Base-by-base conservation (phyloP, 2,329 filamentous ascomycete species). In the Epichloe scottii region DNA sequence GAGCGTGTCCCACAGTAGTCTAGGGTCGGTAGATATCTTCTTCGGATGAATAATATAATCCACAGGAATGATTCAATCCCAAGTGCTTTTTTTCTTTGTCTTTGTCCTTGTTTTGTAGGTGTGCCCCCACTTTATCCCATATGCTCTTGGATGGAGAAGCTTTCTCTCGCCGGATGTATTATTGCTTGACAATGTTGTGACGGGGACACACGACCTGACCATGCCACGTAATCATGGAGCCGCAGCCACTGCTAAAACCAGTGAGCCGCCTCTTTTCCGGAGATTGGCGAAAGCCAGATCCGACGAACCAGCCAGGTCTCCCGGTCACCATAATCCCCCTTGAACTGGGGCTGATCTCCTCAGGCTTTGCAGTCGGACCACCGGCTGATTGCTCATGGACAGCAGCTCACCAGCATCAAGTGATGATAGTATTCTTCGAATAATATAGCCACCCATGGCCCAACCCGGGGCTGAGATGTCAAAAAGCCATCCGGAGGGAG, bases 1-100 rank as follows among this genome's bases (percentile, higher is more conserved):
- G 57, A 57, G 48, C 58, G 60, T 56, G 60, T 61, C 60, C 59
- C 59, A 59, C 56, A 60, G 60, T 59, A 52, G 63, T 57, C 63
- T 64, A 63, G 63, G 21, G 56, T 52, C 50, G 57, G 57, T 56
- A 56, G 60, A 56, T 55, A 57, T 55, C 21, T 57, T 58, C 62
- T 62, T 58, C 60, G 55, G 61, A 56, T 50, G 52, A 52, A 39
- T 19, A 39, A 46, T 35, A 52, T 26, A 52, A 21, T 49, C 43
- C 41, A 52, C 34, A 33, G 48, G 48, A 38, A 49, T 30, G n/a
- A 19, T 44, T 21, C 12, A 19, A 42, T 44, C 21, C 46, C 48
- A 48, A n/a, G 34, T 48, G 17, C 34, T 33, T 30, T 37, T 37
- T 42, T 43, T 19, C 30, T 39, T 43, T n/a, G 8, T 48, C 43